Percentiles rank a stretch among this genome's conserved stretches.
Evolutionary conservation across 495 filamentous ascomycete species (phyloP).

Genomic region (Aspergillus cristatus): DNA sequence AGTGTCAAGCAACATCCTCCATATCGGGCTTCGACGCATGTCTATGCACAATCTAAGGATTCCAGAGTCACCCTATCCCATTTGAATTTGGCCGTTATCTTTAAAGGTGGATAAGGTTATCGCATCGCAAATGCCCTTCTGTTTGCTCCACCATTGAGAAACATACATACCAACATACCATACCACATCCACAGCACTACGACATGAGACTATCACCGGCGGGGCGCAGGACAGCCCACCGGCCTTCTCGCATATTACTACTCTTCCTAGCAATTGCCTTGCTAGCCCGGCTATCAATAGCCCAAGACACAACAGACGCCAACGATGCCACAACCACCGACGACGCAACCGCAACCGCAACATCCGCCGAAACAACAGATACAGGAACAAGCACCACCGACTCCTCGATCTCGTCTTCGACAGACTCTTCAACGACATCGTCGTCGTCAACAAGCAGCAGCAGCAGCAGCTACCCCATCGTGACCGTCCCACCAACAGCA

Average conservation of each 20-base stretch:
- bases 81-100: too few relatives aligned
- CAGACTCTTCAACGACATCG: constrained; percentile 13
- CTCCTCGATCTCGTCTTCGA: constrained; percentile 18
- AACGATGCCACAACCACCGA: constrained; percentile 2
- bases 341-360: constrained; percentile 11
- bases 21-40: too few relatives aligned
- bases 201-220: neutral
- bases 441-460: constrained; percentile 16
- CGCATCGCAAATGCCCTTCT: too few relatives aligned
- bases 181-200: too few relatives aligned
- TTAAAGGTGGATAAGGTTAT: too few relatives aligned
- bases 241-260: constrained; percentile 5
- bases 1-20: too few relatives aligned
- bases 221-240: neutral
- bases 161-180: too few relatives aligned
- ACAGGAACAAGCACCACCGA: constrained; percentile 14
- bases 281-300: constrained; percentile 1
- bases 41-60: too few relatives aligned
- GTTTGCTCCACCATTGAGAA: too few relatives aligned
- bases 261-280: neutral
- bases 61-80: too few relatives aligned
- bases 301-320: constrained; percentile 4
- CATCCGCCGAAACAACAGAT: constrained; percentile 9
- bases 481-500: constrained; percentile 69
- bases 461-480: constrained; percentile 13